These are phyloP conservation scores for Bombardia bombarda DNA, from an alignment of 495 filamentous ascomycete genomes.

Conservation along the genomic window DNA sequence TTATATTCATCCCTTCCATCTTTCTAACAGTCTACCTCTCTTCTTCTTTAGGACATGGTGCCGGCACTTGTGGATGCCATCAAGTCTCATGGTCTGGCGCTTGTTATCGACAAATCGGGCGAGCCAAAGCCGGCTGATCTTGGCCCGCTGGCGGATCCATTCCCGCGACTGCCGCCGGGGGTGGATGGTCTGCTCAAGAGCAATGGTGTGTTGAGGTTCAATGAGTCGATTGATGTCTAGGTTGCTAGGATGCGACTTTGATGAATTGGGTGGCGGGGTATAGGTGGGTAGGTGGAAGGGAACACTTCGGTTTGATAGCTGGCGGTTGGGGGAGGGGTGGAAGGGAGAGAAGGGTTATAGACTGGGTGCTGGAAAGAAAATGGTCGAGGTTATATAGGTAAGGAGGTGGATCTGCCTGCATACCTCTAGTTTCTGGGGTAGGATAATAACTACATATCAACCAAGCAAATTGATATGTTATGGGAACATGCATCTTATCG, in stretches of 20 bases:
- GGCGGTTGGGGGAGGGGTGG: too few species aligned
- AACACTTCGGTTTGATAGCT: too few species aligned
- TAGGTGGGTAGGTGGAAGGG: background rate
- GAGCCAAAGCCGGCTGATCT: conserved; percentile 19
- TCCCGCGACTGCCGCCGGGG: conserved; percentile 46
- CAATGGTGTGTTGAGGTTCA: conserved; percentile 84
- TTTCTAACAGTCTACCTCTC: background rate
- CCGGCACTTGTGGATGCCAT: conserved; percentile 87
- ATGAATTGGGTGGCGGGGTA: too few species aligned
- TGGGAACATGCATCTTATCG: too few species aligned
- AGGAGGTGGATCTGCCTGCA: too few species aligned
- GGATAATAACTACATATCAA: too few species aligned
- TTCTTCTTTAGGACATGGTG: conserved; percentile 69
- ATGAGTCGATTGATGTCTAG: conserved; percentile 93
- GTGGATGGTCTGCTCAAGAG: conserved; percentile 81
- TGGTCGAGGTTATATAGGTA: too few species aligned
- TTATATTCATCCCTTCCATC: background rate
- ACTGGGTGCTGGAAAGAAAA: too few species aligned
- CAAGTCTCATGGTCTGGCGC: conserved; percentile 84
- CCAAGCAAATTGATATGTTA: too few species aligned
- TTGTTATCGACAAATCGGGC: conserved; percentile 78
- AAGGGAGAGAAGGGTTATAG: too few species aligned
- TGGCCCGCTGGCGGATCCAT: conserved; percentile 30
- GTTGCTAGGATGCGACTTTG: too few species aligned
- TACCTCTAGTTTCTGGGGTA: too few species aligned